phyloP scores from a whole-genome alignment of 352 stramenopile genomes.

The Blastocystis sp. region DNA sequence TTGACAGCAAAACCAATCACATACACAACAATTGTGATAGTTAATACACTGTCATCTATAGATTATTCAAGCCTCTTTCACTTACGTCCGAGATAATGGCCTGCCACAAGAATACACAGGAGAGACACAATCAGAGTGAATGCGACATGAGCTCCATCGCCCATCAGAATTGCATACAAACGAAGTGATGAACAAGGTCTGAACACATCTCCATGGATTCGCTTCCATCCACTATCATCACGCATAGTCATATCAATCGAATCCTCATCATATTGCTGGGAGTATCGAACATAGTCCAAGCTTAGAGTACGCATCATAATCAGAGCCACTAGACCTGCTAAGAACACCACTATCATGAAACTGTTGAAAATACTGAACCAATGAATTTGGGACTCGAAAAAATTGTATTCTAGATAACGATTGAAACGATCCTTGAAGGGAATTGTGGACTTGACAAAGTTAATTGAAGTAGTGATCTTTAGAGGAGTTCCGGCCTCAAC shows the following conservation, averaged over 20 bases:
- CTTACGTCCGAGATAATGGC: conserved; percentile 41
- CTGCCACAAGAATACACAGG: conserved; percentile 85
- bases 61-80: neutral
- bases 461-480: conserved; percentile 87
- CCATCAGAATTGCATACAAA: conserved; percentile 89
- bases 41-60: conserved; percentile 60
- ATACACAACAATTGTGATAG: neutral
- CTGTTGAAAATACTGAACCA: conserved; percentile 96
- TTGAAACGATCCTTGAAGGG: conserved; percentile 92
- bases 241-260: conserved; percentile 69
- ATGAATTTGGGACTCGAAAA: conserved; percentile 99
- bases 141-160: conserved; percentile 86
- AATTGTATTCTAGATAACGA: conserved; percentile 95
- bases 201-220: conserved; percentile 90
- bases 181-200: conserved; percentile 85
- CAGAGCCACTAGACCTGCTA: conserved; percentile 86
- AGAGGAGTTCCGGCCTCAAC: conserved; percentile 75
- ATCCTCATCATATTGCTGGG: conserved; percentile 75
- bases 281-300: conserved; percentile 87
- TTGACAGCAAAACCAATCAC: conserved; percentile 74
- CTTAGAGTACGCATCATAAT: conserved; percentile 88
- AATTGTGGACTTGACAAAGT: conserved; percentile 85
- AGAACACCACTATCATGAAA: conserved; percentile 95
- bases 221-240: conserved; percentile 88
- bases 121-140: conserved; percentile 87